Base-by-base conservation (phyloP, 805 yeast genomes). In the Suhomyces xylopsoci region DNA sequence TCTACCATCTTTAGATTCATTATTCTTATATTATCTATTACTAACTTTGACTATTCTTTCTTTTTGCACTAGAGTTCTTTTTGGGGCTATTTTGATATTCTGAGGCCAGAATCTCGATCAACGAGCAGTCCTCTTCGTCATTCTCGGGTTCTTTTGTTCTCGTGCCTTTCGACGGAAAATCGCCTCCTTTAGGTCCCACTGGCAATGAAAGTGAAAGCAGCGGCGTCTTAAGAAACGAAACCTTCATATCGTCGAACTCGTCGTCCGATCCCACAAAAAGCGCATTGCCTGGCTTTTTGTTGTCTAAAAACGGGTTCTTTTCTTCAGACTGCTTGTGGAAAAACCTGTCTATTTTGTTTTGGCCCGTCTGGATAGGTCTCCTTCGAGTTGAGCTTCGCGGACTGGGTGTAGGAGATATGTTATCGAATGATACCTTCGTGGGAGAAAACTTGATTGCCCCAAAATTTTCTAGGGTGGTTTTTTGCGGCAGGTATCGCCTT, bases 381-480 rank as follows among this genome's bases (percentile, higher is more conserved):
- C 24, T 22, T 38, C 42, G 20, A 2, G 42, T 17, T 38, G 42
- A 38, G 15, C 20, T 6, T 8, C 42, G 20, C 7, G 42, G 42
- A 38, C 42, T 38, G n/a, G 20, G 42, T 2, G 42, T 17, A 2
- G 42, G 42, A 5, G 42, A 38, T 17, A 19, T 9, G 42, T 38
- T 38, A 4, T 19, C 36, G 9, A 4, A 12, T 3, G 17, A 32
- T 32, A 15, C 9, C 36, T 51, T 48, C 9, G 26, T 32, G n/a
- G 45, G 49, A 22, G 49, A 47, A 20, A 20, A 14, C 15, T 55
- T 57, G 55, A 56, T 55, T 45, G 52, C 28, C 4, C 51, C 48
- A 14, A 60, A 40, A 28, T 41, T 48, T 45, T 69, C 74, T 19
- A 69, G 55, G 0, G 72, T 69, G 2, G 71, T 64, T 46, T 59